Evolutionary conservation across 192 early-diverging fungal species (phyloP).

Genomic region (Podila verticillata): DNA sequence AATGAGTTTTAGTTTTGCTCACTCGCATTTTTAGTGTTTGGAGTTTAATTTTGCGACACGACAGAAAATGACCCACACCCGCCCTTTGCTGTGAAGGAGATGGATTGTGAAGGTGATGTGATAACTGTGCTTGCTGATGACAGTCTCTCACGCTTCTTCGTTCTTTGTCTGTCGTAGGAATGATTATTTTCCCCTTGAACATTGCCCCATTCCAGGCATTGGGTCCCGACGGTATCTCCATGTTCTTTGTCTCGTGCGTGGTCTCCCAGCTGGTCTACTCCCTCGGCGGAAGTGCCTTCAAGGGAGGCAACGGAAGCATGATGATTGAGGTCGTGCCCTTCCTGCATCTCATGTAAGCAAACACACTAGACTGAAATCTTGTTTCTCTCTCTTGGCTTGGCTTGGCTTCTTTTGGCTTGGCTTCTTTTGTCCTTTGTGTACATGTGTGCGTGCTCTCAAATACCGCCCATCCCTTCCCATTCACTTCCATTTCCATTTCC

Average conservation of each 20-base stretch:
- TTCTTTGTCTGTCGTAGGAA: conserved; percentile 39
- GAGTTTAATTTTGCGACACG: too few species aligned
- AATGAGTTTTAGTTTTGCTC: too few species aligned
- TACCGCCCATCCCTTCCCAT: too few species aligned
- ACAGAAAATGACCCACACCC: too few species aligned
- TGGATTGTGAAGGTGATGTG: too few species aligned
- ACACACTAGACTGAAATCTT: neutral
- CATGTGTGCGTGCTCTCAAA: neutral
- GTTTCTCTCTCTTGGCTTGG: neutral
- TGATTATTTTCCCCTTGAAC: conserved; percentile 91
- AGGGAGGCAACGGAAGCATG: conserved; percentile 93
- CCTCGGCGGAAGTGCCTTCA: conserved; percentile 89
- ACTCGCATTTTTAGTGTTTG: too few species aligned
- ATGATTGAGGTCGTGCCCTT: conserved; percentile 90
- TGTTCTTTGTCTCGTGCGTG: conserved; percentile 88
- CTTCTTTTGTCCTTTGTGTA: neutral
- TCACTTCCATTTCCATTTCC: too few species aligned
- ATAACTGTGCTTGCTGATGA: too few species aligned
- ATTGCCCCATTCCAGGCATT: conserved; percentile 74
- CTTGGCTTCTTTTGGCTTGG: neutral
- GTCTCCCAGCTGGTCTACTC: conserved; percentile 78
- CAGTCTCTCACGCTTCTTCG: too few species aligned
- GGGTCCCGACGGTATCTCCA: conserved; percentile 91
- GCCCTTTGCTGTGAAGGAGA: too few species aligned
- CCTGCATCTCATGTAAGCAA: conserved; percentile 77